Percentiles rank a stretch among this genome's conserved stretches.
Evolutionary conservation across 305 asterid species (phyloP).

Genomic region (Ilex paraguariensis): DNA sequence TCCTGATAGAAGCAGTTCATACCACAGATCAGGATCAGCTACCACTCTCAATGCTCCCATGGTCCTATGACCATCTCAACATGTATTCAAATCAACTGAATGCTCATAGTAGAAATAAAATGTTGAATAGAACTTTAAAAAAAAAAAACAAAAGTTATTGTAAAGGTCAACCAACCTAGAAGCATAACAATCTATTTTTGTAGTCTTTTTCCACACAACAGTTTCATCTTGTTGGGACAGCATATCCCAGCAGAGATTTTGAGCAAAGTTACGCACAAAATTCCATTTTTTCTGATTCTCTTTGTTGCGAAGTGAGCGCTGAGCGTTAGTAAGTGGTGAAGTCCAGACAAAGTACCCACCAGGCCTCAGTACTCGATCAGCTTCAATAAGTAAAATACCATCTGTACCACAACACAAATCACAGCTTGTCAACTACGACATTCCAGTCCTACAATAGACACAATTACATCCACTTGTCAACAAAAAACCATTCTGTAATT

Average conservation of each 20-base stretch:
- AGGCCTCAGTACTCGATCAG: conserved; percentile 86
- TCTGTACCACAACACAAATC: conserved; percentile 42
- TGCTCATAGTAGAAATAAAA: too few relatives aligned
- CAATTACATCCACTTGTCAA: too few relatives aligned
- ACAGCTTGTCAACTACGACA: too few relatives aligned
- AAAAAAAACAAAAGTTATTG: conserved; percentile 2
- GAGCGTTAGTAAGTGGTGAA: conserved; percentile 70
- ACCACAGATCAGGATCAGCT: background rate
- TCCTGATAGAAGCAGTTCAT: conserved; percentile 45
- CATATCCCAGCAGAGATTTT: conserved; percentile 90
- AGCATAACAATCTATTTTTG: conserved; percentile 63
- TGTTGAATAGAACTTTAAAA: background rate
- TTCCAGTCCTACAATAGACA: too few relatives aligned
- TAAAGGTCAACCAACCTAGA: conserved; percentile 45
- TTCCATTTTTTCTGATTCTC: conserved; percentile 83
- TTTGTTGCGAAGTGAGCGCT: conserved; percentile 62
- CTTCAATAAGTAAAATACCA: conserved; percentile 74
- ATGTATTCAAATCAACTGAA: too few relatives aligned
- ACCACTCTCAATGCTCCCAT: too few relatives aligned
- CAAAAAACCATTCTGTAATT: too few relatives aligned
- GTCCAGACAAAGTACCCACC: conserved; percentile 99
- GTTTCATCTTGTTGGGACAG: conserved; percentile 90
- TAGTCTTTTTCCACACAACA: conserved; percentile 91
- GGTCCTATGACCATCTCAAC: too few relatives aligned
- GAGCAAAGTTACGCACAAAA: conserved; percentile 56